Percentiles rank a stretch among this genome's conserved stretches.
Evolutionary conservation across 2,329 filamentous ascomycete species (phyloP).

Genomic region (Aspergillus luchuensis): DNA sequence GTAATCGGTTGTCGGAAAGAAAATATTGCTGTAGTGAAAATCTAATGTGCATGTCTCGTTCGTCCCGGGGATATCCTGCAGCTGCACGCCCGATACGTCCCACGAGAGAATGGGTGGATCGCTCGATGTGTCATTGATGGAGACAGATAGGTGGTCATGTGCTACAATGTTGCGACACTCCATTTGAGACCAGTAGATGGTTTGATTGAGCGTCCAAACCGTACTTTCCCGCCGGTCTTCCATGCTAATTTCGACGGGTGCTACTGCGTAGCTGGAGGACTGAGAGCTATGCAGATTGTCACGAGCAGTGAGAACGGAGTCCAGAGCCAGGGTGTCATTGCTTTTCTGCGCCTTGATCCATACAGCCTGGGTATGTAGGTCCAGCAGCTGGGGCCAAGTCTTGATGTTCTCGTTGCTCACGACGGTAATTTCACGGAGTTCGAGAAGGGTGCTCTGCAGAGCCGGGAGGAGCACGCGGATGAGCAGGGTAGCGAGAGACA

Average conservation of each 20-base stretch:
- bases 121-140: constrained; percentile 22
- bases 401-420: constrained; percentile 26
- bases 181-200: constrained; percentile 35
- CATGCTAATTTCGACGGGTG: constrained; percentile 35
- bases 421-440: constrained; percentile 32
- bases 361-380: constrained; percentile 30
- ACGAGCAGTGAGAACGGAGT: constrained; percentile 24
- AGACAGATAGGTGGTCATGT: constrained; percentile 24
- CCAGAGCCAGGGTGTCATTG: constrained; percentile 25
- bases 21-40: constrained; percentile 33
- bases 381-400: constrained; percentile 33
- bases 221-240: constrained; percentile 25
- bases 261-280: constrained; percentile 33
- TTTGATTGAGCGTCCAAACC: constrained; percentile 37
- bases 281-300: constrained; percentile 26
- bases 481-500: constrained; percentile 35
- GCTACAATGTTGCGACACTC: constrained; percentile 26
- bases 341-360: constrained; percentile 35
- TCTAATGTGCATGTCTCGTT: constrained; percentile 28
- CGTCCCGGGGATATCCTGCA: constrained; percentile 16
- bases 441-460: constrained; percentile 35
- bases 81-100: constrained; percentile 30
- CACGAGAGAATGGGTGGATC: constrained; percentile 27
- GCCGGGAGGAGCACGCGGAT: constrained; percentile 38
- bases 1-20: constrained; percentile 32